Conservation (phyloP, 2,329 filamentous ascomycete genomes). For the Clarireedia paspali region DNA sequence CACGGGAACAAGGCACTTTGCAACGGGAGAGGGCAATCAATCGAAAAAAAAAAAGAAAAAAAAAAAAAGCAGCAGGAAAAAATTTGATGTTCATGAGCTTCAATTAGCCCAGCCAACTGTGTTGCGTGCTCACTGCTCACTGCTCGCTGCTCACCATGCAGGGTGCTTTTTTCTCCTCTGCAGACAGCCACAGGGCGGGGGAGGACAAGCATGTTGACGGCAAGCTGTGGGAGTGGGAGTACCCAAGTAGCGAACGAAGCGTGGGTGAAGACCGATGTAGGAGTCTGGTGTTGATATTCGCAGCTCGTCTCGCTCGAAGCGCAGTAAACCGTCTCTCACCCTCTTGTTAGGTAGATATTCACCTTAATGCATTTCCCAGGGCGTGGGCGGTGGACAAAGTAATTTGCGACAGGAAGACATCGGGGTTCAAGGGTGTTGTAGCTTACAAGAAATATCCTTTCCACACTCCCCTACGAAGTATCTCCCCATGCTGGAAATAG, state of each 20-base stretch:
- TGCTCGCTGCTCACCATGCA: neutral
- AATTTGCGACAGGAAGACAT: neutral
- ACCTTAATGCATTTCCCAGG: no score
- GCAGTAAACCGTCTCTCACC: no score
- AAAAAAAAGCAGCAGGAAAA: no score
- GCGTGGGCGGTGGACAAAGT: no score
- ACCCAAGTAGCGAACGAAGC: no score
- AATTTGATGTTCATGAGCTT: no score
- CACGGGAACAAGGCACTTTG: no score
- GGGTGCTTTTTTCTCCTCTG: neutral
- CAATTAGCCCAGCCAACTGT: no score
- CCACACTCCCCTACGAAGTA: neutral
- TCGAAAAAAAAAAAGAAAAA: no score
- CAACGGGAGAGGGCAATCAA: no score
- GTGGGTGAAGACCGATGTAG: neutral
- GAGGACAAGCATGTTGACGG: constrained; percentile 7
- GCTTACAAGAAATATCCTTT: neutral
- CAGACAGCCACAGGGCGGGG: neutral
- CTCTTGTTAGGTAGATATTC: neutral
- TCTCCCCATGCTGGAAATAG: neutral
- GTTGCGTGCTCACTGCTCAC: neutral
- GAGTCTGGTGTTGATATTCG: no score
- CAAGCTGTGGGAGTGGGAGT: neutral
- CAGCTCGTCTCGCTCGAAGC: no score
- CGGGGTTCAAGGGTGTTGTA: neutral